Evolutionary conservation across 768 basidiomycete genomes (phyloP).

Genomic region (Mycena crocata): DNA sequence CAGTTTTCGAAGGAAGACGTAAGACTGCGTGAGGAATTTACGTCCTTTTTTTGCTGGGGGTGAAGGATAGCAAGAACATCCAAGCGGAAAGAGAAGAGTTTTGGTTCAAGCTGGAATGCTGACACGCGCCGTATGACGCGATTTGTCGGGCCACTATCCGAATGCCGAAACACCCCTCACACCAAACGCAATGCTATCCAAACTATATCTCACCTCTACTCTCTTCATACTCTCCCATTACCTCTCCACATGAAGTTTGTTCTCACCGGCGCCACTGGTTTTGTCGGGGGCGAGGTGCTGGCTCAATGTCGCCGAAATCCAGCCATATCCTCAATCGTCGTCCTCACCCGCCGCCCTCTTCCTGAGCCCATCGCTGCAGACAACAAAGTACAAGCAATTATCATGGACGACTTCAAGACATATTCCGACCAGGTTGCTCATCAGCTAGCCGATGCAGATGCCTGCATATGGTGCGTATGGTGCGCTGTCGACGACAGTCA

Average conservation of each 20-base stretch:
- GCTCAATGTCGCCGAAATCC: slow-evolving; percentile 4
- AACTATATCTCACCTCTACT: background rate
- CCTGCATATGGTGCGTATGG: slow-evolving; percentile 16
- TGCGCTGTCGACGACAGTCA: too few species aligned
- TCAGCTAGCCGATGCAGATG: slow-evolving; percentile 13
- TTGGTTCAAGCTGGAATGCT: too few species aligned
- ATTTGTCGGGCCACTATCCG: too few species aligned
- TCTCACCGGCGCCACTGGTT: slow-evolving; percentile 20
- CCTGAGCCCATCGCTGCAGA: background rate
- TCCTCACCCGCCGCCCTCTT: slow-evolving; percentile 18
- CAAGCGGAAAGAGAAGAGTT: too few species aligned
- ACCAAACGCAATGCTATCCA: background rate
- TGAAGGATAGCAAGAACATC: too few species aligned
- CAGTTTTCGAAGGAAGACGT: too few species aligned
- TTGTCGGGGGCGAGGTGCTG: slow-evolving; percentile 14
- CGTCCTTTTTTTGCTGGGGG: too few species aligned
- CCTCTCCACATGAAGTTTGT: slow-evolving; percentile 9
- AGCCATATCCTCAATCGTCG: slow-evolving; percentile 15
- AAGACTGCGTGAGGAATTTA: too few species aligned
- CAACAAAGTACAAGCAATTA: slow-evolving; percentile 12
- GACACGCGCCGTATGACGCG: too few species aligned
- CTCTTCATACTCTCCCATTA: background rate
- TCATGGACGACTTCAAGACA: slow-evolving; percentile 16
- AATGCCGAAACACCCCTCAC: too few species aligned
- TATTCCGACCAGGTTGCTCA: background rate